These are phyloP conservation scores for Paracamarosporium sp. DNA, from an alignment of 2,329 filamentous ascomycete genomes.

Conservation along the genomic window DNA sequence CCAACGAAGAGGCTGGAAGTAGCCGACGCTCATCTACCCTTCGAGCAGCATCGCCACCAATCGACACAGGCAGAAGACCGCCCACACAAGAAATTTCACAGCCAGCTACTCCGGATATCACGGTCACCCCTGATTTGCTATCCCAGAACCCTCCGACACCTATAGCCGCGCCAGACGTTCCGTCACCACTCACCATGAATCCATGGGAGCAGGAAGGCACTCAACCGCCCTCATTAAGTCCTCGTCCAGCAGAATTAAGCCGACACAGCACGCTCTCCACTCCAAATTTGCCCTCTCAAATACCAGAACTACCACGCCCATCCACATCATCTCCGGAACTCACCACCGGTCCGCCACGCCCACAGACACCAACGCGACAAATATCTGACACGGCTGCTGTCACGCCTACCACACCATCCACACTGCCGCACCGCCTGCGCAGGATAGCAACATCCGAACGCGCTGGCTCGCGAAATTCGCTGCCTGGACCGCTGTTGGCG, in stretches of 20 bases:
- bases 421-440: constrained; percentile 31
- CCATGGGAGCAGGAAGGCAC: constrained; percentile 32
- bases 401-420: constrained; percentile 25
- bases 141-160: constrained; percentile 14
- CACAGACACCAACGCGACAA: constrained; percentile 21
- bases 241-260: constrained; percentile 19
- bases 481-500: constrained; percentile 64
- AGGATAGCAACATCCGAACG: constrained; percentile 41
- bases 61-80: constrained; percentile 23
- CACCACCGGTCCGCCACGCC: constrained; percentile 14
- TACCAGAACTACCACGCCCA: constrained; percentile 18
- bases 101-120: constrained; percentile 34
- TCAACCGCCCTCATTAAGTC: constrained; percentile 5
- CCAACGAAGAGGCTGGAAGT: constrained; percentile 11
- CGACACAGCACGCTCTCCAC: constrained; percentile 32
- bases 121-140: constrained; percentile 21
- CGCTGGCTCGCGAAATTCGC: constrained; percentile 55
- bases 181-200: constrained; percentile 33
- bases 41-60: constrained; percentile 30
- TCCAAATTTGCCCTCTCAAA: constrained; percentile 38
- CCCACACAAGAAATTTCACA: constrained; percentile 15
- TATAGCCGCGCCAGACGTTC: constrained; percentile 16
- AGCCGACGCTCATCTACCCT: constrained; percentile 33
- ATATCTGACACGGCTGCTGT: constrained; percentile 24
- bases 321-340: constrained; percentile 26